Evolutionary conservation across 768 basidiomycete genomes (phyloP), one percentile per base, ranked within the genome.

Genomic region (Suillus decipiens): DNA sequence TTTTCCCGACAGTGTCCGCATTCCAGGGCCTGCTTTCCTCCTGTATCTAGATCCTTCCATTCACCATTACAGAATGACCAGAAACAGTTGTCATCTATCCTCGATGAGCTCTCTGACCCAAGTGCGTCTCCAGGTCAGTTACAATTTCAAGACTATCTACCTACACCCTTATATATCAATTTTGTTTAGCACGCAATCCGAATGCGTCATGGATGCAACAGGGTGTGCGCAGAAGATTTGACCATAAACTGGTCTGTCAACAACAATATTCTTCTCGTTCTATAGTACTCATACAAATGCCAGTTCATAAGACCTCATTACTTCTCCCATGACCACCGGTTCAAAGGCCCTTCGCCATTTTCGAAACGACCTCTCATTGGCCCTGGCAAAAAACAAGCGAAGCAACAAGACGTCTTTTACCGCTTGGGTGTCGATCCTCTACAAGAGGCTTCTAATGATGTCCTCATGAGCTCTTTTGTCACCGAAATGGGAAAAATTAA

Each of bases 401-500:
- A 81, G 34, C 69, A 78, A 33, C 73, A 75, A 9, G 95, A 97
- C 73, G 73, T 86, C 31, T 91, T 96, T 76, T 77, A 87, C 74
- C 86, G 89, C 67, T 80, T 90, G 36, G 78, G 80, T 62, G 79
- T 95, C 66, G 87, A 94, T 74, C 95, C 95, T 0, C 76, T 94
- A 19, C 78, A 85, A 66, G 86, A 91, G 73, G 82, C 85, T 60
- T 77, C 79, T 65, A 89, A 94, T 75, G 77, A 86, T 24, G 64
- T 71, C 42, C 74, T 94, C 39, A 76, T 95, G 60, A 77, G 81
- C 51, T 58, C 77, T 31, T 90, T 82, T 73, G 75, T 93, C 62
- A 82, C 89, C 0, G 84, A 87, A 53, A 90, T 95, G 87, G 89
- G 91, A 59, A 93, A 90, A 80, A 92, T 96, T 66, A 81, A 82